Base-by-base conservation (phyloP, 2,329 filamentous ascomycete genomes). In the Penicillium sp. region DNA sequence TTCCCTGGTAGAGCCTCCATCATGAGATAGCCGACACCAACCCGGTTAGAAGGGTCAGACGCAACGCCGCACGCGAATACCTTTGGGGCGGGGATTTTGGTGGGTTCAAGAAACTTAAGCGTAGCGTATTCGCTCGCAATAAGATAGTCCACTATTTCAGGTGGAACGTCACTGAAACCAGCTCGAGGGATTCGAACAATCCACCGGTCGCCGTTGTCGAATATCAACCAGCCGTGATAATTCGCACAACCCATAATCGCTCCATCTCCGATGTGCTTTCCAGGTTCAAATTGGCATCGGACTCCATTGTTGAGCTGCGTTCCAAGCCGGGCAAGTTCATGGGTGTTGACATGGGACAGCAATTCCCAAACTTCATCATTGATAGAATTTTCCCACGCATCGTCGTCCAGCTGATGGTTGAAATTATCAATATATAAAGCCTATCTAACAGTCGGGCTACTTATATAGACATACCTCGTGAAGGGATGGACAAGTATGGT, bases 51-150 rank as follows among this genome's bases (percentile, higher is more conserved):
- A 26, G 52, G 47, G 21, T 54, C 56, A 55, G 48, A 55, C 30
- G 65, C 69, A n/a, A 73, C 57, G 7, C 62, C 65, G 53, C 66
- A 74, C 33, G 72, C 71, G 57, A 68, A 67, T 0, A 74, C 68
- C 55, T 63, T 69, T 6, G 73, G 73, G 46, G 72, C 60, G 28
- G 72, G 72, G 1, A 77, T 62, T 5, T 43, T 52, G 2, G 69
- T 73, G 24, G 64, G 47, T 48, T 69, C 68, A 0, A 77, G 64
- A 58, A 76, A 77, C 56, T 65, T 69, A 24, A 77, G 66, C 1
- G 74, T 76, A 28, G 73, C 70, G 43, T 71, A 66, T 58, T 78
- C 75, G 53, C 74, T 76, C 54, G 58, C 61, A 42, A 75, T 59
- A 38, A 76, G 50, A 16, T 61, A 63, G 24, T 63, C 63, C 11